phyloP scores from a whole-genome alignment of 371 early-diverging fungal species.

The Mortierella sp. region DNA sequence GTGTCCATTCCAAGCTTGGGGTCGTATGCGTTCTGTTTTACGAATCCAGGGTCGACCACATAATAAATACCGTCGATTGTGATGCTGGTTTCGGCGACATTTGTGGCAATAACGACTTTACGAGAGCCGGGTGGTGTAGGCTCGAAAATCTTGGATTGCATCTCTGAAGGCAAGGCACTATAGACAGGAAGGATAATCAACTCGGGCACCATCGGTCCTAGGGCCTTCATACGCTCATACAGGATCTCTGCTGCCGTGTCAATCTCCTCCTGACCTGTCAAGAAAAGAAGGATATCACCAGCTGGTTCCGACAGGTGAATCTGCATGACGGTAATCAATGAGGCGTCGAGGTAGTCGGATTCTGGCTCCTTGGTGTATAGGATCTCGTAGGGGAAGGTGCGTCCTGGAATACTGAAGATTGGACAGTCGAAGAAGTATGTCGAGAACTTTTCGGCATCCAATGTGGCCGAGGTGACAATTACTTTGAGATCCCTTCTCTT shows the following conservation, averaged over 20 bases:
- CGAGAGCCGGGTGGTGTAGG: conserved; percentile 92
- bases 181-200: conserved; percentile 95
- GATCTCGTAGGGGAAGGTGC: conserved; percentile 95
- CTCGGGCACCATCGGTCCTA: conserved; percentile 94
- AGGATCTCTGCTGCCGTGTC: conserved; percentile 93
- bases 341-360: conserved; percentile 92
- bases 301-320: conserved; percentile 96
- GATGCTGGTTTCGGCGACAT: conserved; percentile 99
- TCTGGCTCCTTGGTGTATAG: conserved; percentile 95
- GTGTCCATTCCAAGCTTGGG: conserved; percentile 96
- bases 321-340: conserved; percentile 95
- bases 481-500: conserved; percentile 90
- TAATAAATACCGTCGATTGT: conserved; percentile 99
- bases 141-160: conserved; percentile 95
- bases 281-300: conserved; percentile 97
- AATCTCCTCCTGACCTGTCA: conserved; percentile 99
- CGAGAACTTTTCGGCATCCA: conserved; percentile 92
- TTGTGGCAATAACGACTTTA: conserved; percentile 98
- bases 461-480: conserved; percentile 96
- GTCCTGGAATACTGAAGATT: conserved; percentile 96
- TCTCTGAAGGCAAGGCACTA: conserved; percentile 92
- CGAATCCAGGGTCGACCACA: conserved; percentile 98
- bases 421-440: conserved; percentile 78
- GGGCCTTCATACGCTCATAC: conserved; percentile 95
- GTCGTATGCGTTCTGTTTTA: conserved; percentile 97